phyloP scores from a whole-genome alignment of 306 rosid species.

The Canavalia ensiformis region DNA sequence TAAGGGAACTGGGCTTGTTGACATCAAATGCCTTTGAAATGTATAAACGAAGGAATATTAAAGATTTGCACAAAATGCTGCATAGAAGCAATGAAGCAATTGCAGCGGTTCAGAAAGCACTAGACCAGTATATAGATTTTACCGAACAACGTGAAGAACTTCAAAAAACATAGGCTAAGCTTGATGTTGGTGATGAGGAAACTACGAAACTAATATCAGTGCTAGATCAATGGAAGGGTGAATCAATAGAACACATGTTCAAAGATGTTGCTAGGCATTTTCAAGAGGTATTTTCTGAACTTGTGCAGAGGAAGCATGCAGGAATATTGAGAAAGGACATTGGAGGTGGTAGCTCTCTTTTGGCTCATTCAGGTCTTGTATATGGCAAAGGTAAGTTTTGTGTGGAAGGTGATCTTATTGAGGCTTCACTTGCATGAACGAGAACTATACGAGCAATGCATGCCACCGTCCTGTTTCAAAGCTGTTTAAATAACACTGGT shows the following conservation, averaged over 20 bases:
- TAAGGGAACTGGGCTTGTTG: constrained; percentile 90
- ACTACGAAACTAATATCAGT: constrained; percentile 86
- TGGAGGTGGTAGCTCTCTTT: no score
- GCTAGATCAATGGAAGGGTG: constrained; percentile 95
- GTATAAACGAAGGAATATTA: constrained; percentile 84
- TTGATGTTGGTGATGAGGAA: constrained; percentile 98
- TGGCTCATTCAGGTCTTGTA: no score
- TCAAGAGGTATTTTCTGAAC: constrained; percentile 95
- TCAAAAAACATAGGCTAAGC: constrained; percentile 95
- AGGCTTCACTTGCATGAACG: no score
- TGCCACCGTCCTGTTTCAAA: no score
- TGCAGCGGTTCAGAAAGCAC: constrained; percentile 94
- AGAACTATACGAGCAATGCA: no score
- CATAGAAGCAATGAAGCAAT: constrained; percentile 90
- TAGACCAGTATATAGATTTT: constrained; percentile 93
- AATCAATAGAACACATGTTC: constrained; percentile 94
- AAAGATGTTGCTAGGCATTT: constrained; percentile 99
- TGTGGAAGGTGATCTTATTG: no score
- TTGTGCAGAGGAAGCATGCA: constrained; percentile 93
- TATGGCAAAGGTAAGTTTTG: no score
- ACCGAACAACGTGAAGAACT: constrained; percentile 98
- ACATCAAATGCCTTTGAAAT: constrained; percentile 95
- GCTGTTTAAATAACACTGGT: no score
- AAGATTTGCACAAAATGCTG: constrained; percentile 85
- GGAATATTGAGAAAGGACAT: no score